Evolutionary conservation across 2,329 filamentous ascomycete genomes (phyloP), one percentile per base, ranked within the genome.

Genomic region (Sporothrix pseudoabietina): DNA sequence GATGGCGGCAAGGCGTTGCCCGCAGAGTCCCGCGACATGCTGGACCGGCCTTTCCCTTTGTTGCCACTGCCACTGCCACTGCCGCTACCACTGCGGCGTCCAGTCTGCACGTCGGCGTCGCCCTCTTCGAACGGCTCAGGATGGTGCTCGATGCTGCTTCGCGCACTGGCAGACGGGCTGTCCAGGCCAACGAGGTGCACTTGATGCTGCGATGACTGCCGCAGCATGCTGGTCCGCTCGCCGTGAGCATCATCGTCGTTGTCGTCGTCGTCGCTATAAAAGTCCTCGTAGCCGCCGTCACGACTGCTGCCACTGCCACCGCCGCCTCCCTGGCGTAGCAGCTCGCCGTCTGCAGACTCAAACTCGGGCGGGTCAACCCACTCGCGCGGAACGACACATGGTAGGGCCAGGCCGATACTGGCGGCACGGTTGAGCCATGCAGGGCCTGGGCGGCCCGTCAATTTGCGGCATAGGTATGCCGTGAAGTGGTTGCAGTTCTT

Each of bases 401-500:
- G 93, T 49, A 97, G 81, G 14, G 91, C 91, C 70, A 94, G 87
- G 54, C 93, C 93, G 75, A 97, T 93, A 77, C 88, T 91, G n/a
- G 93, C 93, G 0, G 93, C 93, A 72, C 93, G 88, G 79, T 97
- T 97, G 71, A 97, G 83, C 91, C 93, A 97, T 22, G 81, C 82
- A 0, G 93, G 93, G 0, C 91, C 92, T 0, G 89, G 84, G 63
- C 88, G 87, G 6, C 90, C 89, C 1, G 92, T 95, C 72, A 97
- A 85, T 76, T 88, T 88, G 79, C 91, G 85, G 81, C 92, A 94
- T 22, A 97, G 86, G 78, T 91, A 89, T 26, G 89, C 89, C 1
- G 93, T 95, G 80, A 97, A 97, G 80, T 97, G 93, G 80, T 97
- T 97, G 86, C 93, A 97, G 81, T 97, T 97, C 77, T 90, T 90